These are phyloP conservation scores for Anthracocystis panici-leucophaei DNA, from an alignment of 1,284 basidiomycete species.

Conservation along the genomic window DNA sequence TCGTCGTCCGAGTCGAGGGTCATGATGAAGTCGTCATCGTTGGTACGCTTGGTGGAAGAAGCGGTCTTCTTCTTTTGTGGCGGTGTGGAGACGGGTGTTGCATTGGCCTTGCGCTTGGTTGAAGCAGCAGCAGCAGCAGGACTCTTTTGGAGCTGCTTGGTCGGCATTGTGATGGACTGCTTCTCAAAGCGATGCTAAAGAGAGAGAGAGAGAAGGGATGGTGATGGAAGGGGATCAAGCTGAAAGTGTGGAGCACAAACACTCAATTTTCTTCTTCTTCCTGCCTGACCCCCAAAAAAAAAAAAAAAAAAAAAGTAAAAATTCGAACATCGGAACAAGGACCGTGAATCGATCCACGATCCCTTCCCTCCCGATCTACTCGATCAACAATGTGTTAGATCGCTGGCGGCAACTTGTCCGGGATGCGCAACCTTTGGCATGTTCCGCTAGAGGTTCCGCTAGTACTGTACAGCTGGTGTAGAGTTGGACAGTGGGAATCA, in stretches of 20 bases:
- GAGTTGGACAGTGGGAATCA: constrained; percentile 7
- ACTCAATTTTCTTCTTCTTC: background rate
- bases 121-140: constrained; percentile 20
- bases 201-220: constrained; percentile 1
- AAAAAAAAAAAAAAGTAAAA: constrained; percentile 2
- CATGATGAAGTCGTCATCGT: constrained; percentile 66
- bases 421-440: background rate
- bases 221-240: background rate
- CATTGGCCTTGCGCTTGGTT: constrained; percentile 34
- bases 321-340: constrained; percentile 5
- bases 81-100: constrained; percentile 14
- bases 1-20: constrained; percentile 68
- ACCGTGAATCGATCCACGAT: constrained; percentile 19
- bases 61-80: constrained; percentile 25
- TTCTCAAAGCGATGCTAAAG: background rate
- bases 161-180: constrained; percentile 23
- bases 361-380: background rate
- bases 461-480: constrained; percentile 42
- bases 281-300: background rate
- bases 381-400: no score
- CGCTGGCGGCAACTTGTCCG: constrained; percentile 12
- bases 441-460: constrained; percentile 48
- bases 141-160: constrained; percentile 13
- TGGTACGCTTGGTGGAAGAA: constrained; percentile 2
- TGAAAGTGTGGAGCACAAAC: background rate